Base-by-base conservation (phyloP, 2,329 filamentous ascomycete genomes). In the Penicillium decumbens region DNA sequence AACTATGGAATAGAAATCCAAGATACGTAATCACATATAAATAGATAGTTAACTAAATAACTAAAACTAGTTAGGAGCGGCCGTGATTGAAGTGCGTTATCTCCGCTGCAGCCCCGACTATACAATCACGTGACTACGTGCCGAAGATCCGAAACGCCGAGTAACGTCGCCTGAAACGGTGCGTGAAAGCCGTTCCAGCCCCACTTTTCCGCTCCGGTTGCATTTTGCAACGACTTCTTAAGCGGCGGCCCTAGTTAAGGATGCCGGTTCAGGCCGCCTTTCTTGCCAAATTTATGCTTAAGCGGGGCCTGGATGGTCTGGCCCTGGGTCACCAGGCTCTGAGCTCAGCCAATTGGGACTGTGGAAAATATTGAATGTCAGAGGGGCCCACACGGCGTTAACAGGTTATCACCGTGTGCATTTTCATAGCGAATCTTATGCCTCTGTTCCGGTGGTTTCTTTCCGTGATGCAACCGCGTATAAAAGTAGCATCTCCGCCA, bases 341-440 rank as follows among this genome's bases (percentile, higher is more conserved):
- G 24, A 20, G 6, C 32, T 10, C 4, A 23, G 24, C 53, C 53
- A 53, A 51, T 53, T 53, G n/a, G 37, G 23, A 20, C 30, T 20
- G 13, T 4, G 4, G 28, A 25, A 12, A 30, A 28, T 1, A 20
- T 7, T 24, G 20, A 29, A n/a, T 30, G 30, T 24, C 33, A 30
- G 20, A 18, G 13, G 8, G 32, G n/a, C 24, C 33, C 27, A 42
- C 40, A 40, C 47, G 53, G 50, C 15, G n/a, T 50, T 53, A 55
- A 50, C 12, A 9, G 4, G 27, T 52, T 54, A 50, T 55, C 47
- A 47, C 50, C 53, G 48, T 43, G 39, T 51, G 50, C 53, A 49
- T 43, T 45, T 18, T 24, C 23, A 24, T 37, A 41, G 39, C 23
- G 45, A 33, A n/a, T 33, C 10, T 50, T 55, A 47, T 55, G 50